Percentiles rank a stretch among this genome's conserved stretches.
Evolutionary conservation across 371 early-diverging fungal species (phyloP).

Genomic region (Nosema muscidifuracis): DNA sequence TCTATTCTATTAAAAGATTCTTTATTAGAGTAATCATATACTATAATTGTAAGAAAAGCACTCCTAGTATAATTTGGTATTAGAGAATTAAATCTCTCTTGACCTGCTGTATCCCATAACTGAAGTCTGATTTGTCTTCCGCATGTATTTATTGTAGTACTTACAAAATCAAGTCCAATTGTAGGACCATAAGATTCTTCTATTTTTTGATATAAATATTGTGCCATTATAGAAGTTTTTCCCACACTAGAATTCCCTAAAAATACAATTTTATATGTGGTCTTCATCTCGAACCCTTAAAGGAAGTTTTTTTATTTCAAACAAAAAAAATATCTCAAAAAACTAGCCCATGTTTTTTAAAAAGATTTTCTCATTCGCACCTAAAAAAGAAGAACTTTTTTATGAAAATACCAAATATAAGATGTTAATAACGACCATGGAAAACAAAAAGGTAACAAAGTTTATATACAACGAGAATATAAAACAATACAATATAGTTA

Average conservation of each 20-base stretch:
- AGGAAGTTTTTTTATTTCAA: slow-evolving; percentile 16
- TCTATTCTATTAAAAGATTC: slow-evolving; percentile 68
- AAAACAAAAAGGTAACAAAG: slow-evolving; percentile 26
- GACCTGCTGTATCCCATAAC: slow-evolving; percentile 65
- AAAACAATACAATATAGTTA: slow-evolving; percentile 10
- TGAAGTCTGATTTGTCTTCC: slow-evolving; percentile 59
- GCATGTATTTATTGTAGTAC: slow-evolving; percentile 61
- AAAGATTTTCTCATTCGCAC: slow-evolving; percentile 8
- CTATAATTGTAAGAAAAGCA: slow-evolving; percentile 91
- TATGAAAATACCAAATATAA: slow-evolving; percentile 12
- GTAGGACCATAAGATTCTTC: slow-evolving; percentile 71
- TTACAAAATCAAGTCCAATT: slow-evolving; percentile 96
- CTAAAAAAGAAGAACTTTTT: slow-evolving; percentile 23
- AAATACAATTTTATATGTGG: slow-evolving; percentile 64
- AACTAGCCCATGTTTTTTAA: slow-evolving; percentile 23
- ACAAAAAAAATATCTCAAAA: neutral
- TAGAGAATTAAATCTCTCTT: slow-evolving; percentile 66
- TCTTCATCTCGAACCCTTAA: slow-evolving; percentile 50
- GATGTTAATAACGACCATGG: slow-evolving; percentile 9
- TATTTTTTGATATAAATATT: slow-evolving; percentile 57
- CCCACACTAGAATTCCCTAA: slow-evolving; percentile 70
- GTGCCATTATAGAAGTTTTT: slow-evolving; percentile 92
- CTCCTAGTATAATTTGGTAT: slow-evolving; percentile 96
- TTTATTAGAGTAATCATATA: slow-evolving; percentile 63
- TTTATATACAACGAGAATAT: neutral